A percentile compares a stretch with the other conserved stretches of the same genome.
Conservation (phyloP, 805 yeast genomes). For the Metschnikowia lunata region DNA sequence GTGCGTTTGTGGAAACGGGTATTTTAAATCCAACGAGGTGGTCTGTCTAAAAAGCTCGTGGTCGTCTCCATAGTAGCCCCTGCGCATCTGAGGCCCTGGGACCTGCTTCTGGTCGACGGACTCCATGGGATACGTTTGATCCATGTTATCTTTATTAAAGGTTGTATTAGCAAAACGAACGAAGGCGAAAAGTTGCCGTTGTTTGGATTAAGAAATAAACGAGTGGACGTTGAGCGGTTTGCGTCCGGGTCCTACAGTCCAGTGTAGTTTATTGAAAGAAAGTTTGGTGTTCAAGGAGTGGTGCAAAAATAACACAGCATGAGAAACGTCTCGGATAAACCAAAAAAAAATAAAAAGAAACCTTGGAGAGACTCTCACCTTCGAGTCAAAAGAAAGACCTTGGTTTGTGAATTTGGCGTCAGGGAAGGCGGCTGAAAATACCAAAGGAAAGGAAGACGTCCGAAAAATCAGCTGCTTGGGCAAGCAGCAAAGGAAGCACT, state of each 20-base stretch:
- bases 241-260: too few species aligned
- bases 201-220: neutral
- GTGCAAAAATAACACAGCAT: too few species aligned
- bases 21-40: constrained; percentile 10
- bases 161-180: neutral
- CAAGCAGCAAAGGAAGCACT: constrained; percentile 6
- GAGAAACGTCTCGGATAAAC: too few species aligned
- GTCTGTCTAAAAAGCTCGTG: constrained; percentile 11
- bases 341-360: too few species aligned
- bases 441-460: too few species aligned
- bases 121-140: constrained; percentile 15
- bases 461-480: constrained; percentile 1
- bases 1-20: constrained; percentile 14
- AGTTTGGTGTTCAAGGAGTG: too few species aligned
- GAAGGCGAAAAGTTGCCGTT: neutral
- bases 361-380: too few species aligned
- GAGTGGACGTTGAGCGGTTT: neutral
- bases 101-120: constrained; percentile 10
- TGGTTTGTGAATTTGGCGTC: too few species aligned
- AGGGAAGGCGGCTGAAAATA: too few species aligned
- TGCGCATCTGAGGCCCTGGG: constrained; percentile 11
- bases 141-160: constrained; percentile 9
- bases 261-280: too few species aligned
- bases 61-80: constrained; percentile 14
- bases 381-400: too few species aligned